A percentile compares a stretch with the other conserved stretches of the same genome.
Conservation (phyloP, 805 yeast genomes). For the Saccharomycopsis vini region DNA sequence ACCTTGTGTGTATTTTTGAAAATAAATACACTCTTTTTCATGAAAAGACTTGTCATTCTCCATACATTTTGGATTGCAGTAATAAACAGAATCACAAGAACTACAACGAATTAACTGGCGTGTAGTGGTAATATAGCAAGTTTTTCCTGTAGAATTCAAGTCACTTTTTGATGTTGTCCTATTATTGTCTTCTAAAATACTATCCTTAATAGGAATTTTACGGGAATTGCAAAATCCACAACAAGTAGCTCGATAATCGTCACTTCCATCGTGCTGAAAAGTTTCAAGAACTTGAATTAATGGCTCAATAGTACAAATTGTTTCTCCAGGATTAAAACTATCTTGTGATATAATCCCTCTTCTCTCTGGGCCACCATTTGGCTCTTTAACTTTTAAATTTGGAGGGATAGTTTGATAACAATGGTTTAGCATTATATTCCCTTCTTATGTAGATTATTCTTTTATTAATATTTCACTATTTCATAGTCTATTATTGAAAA, state of each 20-base stretch:
- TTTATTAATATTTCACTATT: too few relatives aligned
- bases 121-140: neutral
- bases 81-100: neutral
- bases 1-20: neutral
- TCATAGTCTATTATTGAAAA: too few relatives aligned
- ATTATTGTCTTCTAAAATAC: neutral
- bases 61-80: conserved; percentile 8
- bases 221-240: neutral
- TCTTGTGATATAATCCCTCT: too few relatives aligned
- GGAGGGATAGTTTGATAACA: too few relatives aligned
- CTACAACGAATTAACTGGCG: neutral
- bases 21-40: conserved; percentile 10
- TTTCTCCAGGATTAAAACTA: too few relatives aligned
- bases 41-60: conserved; percentile 6
- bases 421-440: too few relatives aligned
- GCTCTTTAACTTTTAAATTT: too few relatives aligned
- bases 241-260: conserved; percentile 7
- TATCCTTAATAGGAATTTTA: neutral
- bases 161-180: neutral
- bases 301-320: conserved; percentile 5
- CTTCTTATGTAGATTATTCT: too few relatives aligned
- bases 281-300: conserved; percentile 3
- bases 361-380: too few relatives aligned
- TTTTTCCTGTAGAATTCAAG: neutral
- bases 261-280: neutral